A percentile compares a stretch with the other conserved stretches of the same genome.
These are phyloP conservation scores for Linderina pennispora DNA, from an alignment of 192 early-diverging fungal species.

Conservation along the genomic window DNA sequence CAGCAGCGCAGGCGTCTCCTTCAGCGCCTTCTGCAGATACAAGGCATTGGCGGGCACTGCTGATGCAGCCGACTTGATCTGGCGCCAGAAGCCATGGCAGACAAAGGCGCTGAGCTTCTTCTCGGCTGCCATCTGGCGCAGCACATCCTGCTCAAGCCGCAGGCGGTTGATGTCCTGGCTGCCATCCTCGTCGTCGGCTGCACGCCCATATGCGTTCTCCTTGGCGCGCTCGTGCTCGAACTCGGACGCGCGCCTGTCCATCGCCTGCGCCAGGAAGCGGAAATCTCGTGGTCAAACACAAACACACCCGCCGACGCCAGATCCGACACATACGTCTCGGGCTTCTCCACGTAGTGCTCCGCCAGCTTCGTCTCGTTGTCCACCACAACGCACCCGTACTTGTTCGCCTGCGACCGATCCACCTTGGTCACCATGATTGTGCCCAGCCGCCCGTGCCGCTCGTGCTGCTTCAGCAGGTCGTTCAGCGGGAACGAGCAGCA, in stretches of 20 bases:
- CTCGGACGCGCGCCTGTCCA: conserved; percentile 56
- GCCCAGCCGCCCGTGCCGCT: conserved; percentile 71
- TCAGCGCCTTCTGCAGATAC: conserved; percentile 80
- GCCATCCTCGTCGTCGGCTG: conserved; percentile 26
- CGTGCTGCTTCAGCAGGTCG: conserved; percentile 81
- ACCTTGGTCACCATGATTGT: conserved; percentile 91
- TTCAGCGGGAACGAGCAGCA: conserved; percentile 89
- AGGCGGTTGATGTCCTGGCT: conserved; percentile 57
- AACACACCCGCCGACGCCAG: conserved; percentile 94
- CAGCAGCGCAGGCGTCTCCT: too few relatives aligned
- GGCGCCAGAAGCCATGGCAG: conserved; percentile 89
- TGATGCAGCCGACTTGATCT: conserved; percentile 93
- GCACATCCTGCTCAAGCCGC: conserved; percentile 89
- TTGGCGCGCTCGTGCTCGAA: conserved; percentile 48
- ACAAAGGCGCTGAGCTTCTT: conserved; percentile 85
- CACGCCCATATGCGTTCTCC: conserved; percentile 48
- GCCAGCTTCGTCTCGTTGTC: conserved; percentile 84
- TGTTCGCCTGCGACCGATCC: conserved; percentile 66
- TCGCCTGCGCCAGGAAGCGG: conserved; percentile 70
- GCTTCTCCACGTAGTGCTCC: conserved; percentile 98
- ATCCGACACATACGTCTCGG: conserved; percentile 91
- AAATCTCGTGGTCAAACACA: conserved; percentile 90
- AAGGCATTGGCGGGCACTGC: conserved; percentile 90
- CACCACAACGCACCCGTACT: conserved; percentile 93
- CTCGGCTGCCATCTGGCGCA: conserved; percentile 74